phyloP scores from a whole-genome alignment of 176 grass and related monocot species.

The Ensete glaucum region DNA sequence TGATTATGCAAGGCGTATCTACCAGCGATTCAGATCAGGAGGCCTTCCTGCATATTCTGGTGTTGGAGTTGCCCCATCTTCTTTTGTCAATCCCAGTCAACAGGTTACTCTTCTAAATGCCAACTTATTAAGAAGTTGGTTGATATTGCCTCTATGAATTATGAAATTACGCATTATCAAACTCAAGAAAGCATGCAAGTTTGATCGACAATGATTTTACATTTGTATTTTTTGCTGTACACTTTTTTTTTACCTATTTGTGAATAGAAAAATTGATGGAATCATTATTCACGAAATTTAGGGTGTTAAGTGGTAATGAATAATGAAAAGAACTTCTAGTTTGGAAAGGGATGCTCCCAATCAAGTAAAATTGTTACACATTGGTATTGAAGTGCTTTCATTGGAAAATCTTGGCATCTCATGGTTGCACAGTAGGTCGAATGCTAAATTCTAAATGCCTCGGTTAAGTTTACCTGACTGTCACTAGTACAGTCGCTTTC shows the following conservation, averaged over 20 bases:
- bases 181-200: background rate
- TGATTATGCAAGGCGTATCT: conserved; percentile 38
- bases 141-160: too few relatives aligned
- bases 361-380: background rate
- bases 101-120: conserved; percentile 31
- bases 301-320: background rate
- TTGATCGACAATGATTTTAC: background rate
- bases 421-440: background rate
- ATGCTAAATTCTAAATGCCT: background rate
- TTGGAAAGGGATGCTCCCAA: background rate
- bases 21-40: conserved; percentile 57
- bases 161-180: background rate
- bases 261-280: background rate
- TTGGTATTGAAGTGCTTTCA: background rate
- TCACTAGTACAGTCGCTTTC: too few relatives aligned
- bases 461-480: too few relatives aligned
- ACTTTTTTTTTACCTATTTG: background rate
- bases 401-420: background rate
- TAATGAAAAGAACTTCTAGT: background rate
- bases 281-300: background rate
- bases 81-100: conserved; percentile 58
- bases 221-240: background rate
- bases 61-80: conserved; percentile 57
- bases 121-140: background rate
- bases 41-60: conserved; percentile 64